Conservation (phyloP, 169 alveolate species). For the Amoebophrya sp. region DNA sequence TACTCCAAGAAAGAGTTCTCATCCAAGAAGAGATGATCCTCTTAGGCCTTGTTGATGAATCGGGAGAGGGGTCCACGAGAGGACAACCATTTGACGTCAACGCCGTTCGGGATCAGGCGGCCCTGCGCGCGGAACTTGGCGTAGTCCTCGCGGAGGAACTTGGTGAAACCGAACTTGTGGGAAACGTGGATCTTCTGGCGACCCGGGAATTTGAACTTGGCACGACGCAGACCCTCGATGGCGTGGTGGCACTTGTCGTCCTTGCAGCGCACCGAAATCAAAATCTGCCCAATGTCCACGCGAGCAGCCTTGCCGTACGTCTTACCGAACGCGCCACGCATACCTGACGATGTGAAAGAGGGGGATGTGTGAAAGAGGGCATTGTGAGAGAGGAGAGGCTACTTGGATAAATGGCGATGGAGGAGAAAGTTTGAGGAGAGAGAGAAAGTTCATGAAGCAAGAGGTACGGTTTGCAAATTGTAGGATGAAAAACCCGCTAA, state of each 20-base stretch:
- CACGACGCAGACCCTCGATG: constrained; percentile 74
- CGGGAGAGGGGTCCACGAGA: constrained; percentile 48
- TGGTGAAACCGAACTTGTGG: constrained; percentile 96
- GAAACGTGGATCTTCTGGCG: constrained; percentile 94
- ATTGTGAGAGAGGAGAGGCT: no score
- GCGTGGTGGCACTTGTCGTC: constrained; percentile 78
- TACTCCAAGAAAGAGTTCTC: no score
- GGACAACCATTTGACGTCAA: constrained; percentile 54
- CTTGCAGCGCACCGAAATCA: constrained; percentile 43
- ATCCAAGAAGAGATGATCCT: neutral
- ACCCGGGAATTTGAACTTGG: constrained; percentile 99
- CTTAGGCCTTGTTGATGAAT: constrained; percentile 32
- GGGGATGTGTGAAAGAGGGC: no score
- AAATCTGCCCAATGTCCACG: constrained; percentile 83
- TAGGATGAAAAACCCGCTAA: no score
- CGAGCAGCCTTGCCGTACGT: constrained; percentile 95
- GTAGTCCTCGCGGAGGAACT: constrained; percentile 86
- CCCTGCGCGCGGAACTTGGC: constrained; percentile 86
- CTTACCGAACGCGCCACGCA: constrained; percentile 99
- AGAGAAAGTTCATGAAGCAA: no score
- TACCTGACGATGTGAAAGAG: constrained; percentile 71
- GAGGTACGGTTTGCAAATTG: no score
- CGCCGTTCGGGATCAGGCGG: constrained; percentile 67
- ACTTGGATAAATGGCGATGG: no score
- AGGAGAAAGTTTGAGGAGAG: no score